phyloP scores from a whole-genome alignment of 73 alveolate genomes.

The Tetrahymena borealis region DNA sequence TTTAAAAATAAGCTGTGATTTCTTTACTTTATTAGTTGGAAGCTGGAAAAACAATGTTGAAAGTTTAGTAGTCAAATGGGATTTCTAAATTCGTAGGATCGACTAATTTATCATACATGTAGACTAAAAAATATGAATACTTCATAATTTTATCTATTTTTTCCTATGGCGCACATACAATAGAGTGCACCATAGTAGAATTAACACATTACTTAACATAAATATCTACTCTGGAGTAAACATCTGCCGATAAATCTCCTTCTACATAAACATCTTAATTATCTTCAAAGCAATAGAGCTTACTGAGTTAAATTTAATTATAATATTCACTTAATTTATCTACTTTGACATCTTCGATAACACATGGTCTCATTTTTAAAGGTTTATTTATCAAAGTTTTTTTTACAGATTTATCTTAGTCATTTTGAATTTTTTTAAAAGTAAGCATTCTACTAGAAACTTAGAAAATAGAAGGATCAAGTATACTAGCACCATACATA shows the following conservation, averaged over 20 bases:
- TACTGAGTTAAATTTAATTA: no score
- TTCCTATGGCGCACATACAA: neutral
- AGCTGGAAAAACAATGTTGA: neutral
- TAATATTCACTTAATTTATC: no score
- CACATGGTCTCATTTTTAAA: neutral
- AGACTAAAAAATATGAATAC: neutral
- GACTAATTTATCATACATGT: neutral
- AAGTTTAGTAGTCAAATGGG: neutral
- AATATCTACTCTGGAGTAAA: neutral
- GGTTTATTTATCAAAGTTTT: neutral
- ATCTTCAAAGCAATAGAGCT: no score
- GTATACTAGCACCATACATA: neutral
- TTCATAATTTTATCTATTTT: neutral
- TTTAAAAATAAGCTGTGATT: neutral
- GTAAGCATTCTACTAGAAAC: neutral
- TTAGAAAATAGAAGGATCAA: neutral
- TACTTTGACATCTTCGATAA: no score
- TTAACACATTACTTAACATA: neutral
- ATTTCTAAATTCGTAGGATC: neutral
- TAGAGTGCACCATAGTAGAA: neutral
- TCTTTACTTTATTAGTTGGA: neutral
- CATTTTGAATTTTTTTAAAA: neutral
- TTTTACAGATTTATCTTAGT: neutral
- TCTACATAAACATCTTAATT: no score
- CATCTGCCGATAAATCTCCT: no score